Conservation (phyloP, 768 basidiomycete genomes). For the Suillus tomentosus region DNA sequence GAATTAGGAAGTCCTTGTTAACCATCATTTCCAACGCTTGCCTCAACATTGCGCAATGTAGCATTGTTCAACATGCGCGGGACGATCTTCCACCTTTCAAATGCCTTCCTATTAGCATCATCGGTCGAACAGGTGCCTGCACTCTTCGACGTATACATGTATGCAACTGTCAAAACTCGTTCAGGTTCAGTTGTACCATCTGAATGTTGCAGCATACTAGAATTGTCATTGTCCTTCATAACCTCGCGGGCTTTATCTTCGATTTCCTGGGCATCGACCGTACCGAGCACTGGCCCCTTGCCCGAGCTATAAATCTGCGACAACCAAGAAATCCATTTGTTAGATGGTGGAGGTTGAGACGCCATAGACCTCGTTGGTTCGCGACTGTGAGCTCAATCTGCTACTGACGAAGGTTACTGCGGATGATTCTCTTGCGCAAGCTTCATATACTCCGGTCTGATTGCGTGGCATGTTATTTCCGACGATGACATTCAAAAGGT, state of each 20-base stretch:
- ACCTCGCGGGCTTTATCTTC: conserved; percentile 64
- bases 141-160: conserved; percentile 68
- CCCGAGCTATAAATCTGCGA: conserved; percentile 26
- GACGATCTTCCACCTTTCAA: conserved; percentile 56
- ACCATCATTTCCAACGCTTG: conserved; percentile 24
- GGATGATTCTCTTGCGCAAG: background rate
- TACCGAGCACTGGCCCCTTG: conserved; percentile 43
- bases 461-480: background rate
- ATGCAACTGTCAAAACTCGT: conserved; percentile 47
- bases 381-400: background rate
- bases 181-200: background rate
- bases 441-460: background rate
- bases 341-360: conserved; percentile 19
- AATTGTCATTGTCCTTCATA: conserved; percentile 54
- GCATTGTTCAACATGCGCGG: conserved; percentile 59
- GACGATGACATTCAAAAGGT: background rate
- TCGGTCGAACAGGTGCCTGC: conserved; percentile 71
- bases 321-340: conserved; percentile 25
- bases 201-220: conserved; percentile 38
- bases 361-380: background rate
- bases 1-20: background rate
- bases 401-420: background rate
- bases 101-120: conserved; percentile 60
- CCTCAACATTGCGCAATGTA: conserved; percentile 50
- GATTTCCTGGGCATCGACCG: conserved; percentile 63